Evolutionary conservation across 192 early-diverging fungal genomes (phyloP), one percentile per base, ranked within the genome.

Genomic region (Linnemannia zychae): DNA sequence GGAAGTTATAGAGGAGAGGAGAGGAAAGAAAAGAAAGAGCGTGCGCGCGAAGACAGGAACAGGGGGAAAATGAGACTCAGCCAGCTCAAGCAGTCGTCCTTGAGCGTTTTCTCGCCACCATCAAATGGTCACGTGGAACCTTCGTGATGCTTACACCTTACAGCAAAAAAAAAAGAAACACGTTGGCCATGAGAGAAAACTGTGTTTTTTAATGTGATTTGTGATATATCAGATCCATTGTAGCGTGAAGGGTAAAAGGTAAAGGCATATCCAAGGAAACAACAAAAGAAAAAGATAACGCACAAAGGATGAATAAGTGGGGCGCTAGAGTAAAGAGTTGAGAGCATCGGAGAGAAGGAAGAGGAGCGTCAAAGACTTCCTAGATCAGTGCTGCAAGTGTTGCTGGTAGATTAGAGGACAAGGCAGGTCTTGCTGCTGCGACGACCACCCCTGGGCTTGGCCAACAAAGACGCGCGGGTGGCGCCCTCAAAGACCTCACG

Each of bases 401-500:
- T 63, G 57, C 12, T 15, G 57, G 28, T 49, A 66, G 11, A 24
- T 75, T 81, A 81, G 33, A 81, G 79, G 38, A 81, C 79, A 74
- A 78, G 71, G 48, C 75, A 74, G 69, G 53, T 70, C 81, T 78
- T 78, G 81, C 65, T 72, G 48, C 63, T 67, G 46, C 76, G 48
- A 37, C 75, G 75, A 22, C 75, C 65, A 47, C 63, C 72, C 48
- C 74, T 83, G 18, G 81, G 75, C 71, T 77, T 77, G 48, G 90
- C 87, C 77, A 88, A 84, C 82, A 97, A 87, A n/a, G 97, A 93
- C 17, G 95, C 96, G 46, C 96, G 92, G 15, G 97, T 96, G 6
- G 96, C 96, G 53, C 92, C 87, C 86, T 95, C 94, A 90, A 98
- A 98, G 17, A 97, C 94, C 75, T 97, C 95, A 71, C 89, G 88